Conservation (phyloP, 768 basidiomycete species). For the Clitopilus passeckerianus region DNA sequence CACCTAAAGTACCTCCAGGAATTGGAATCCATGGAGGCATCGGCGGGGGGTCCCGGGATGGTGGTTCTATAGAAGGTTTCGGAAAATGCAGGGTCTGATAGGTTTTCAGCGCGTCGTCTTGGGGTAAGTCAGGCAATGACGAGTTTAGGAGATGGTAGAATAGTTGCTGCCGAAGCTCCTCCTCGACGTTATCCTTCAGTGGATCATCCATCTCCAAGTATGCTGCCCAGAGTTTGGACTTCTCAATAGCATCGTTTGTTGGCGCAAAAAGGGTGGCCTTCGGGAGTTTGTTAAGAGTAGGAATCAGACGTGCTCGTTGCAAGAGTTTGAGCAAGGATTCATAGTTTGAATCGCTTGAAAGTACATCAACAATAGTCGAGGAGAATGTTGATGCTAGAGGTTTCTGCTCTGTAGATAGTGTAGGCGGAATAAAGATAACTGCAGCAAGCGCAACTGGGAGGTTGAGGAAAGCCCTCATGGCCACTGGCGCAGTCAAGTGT, state of each 20-base stretch:
- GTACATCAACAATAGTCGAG: constrained; percentile 72
- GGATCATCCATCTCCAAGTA: constrained; percentile 31
- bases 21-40: constrained; percentile 82
- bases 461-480: background rate
- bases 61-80: constrained; percentile 48
- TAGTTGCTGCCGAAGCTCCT: constrained; percentile 82
- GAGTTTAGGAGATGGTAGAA: constrained; percentile 93
- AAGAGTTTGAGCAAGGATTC: constrained; percentile 69
- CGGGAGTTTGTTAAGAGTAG: constrained; percentile 84
- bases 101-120: constrained; percentile 31
- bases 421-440: constrained; percentile 19
- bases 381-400: constrained; percentile 26
- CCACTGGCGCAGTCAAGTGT: background rate
- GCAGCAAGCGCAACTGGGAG: background rate
- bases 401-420: constrained; percentile 26
- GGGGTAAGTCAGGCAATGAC: constrained; percentile 46
- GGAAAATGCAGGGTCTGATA: constrained; percentile 72
- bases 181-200: constrained; percentile 75
- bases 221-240: constrained; percentile 30
- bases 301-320: constrained; percentile 83
- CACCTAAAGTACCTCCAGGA: constrained; percentile 77
- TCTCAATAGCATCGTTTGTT: constrained; percentile 79
- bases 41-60: constrained; percentile 66
- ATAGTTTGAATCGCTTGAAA: constrained; percentile 74
- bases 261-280: constrained; percentile 89